Conservation (phyloP, 1,284 basidiomycete species). For the Clitocybe nebularis region DNA sequence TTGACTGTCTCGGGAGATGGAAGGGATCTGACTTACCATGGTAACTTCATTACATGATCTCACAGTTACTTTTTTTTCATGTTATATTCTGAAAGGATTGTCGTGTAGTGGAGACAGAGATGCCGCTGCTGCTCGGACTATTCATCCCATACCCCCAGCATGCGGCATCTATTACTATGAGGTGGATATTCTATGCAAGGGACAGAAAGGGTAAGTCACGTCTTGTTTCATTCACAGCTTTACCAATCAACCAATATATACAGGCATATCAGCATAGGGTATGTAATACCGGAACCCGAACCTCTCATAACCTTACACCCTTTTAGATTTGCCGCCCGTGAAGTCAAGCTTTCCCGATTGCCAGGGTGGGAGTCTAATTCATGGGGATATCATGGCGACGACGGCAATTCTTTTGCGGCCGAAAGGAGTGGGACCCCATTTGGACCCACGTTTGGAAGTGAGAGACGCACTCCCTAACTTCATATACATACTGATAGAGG, state of each 20-base stretch:
- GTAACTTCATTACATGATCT: conserved; percentile 28
- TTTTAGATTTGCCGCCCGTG: conserved; percentile 42
- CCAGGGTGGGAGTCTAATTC: conserved; percentile 88
- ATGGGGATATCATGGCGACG: conserved; percentile 96
- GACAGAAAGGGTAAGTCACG: conserved; percentile 65
- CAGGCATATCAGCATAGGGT: conserved; percentile 83
- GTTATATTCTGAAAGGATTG: conserved; percentile 34
- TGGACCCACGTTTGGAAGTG: conserved; percentile 74
- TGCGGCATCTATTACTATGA: conserved; percentile 93
- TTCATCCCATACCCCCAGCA: conserved; percentile 70
- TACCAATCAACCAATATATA: conserved; percentile 3
- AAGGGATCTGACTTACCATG: conserved; percentile 65
- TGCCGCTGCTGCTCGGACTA: conserved; percentile 75
- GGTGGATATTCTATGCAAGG: conserved; percentile 74
- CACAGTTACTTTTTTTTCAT: conserved; percentile 4
- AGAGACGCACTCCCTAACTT: conserved; percentile 19
- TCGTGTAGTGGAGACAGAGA: conserved; percentile 68
- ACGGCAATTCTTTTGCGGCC: conserved; percentile 75
- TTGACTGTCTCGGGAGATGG: conserved; percentile 68
- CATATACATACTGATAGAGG: conserved; percentile 7
- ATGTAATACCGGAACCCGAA: conserved; percentile 16
- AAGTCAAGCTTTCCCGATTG: conserved; percentile 67
- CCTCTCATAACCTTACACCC: conserved; percentile 11
- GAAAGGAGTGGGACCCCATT: conserved; percentile 73
- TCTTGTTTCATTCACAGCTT: conserved; percentile 5